Evolutionary conservation across 495 filamentous ascomycete genomes (phyloP).

Genomic region (Pseudotulostoma volvatum): DNA sequence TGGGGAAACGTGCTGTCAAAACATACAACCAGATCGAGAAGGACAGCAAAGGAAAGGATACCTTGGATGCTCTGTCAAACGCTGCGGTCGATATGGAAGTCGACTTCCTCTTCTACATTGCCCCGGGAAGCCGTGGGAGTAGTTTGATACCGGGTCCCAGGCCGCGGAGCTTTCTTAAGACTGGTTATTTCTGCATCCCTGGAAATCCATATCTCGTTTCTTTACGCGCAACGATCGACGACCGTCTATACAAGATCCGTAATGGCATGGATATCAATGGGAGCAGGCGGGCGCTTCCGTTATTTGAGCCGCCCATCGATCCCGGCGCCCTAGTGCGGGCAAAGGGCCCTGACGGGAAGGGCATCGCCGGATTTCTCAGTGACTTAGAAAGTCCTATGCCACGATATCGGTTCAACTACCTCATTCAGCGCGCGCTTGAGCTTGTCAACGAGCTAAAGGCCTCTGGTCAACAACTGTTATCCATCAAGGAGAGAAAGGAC

Average conservation of each 20-base stretch:
- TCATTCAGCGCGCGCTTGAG: slow-evolving; percentile 17
- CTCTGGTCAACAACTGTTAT: slow-evolving; percentile 5
- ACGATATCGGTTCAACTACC: slow-evolving; percentile 16
- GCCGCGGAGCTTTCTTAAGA: slow-evolving; percentile 12
- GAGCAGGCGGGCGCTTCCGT: slow-evolving; percentile 4
- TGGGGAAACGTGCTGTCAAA: too few relatives aligned
- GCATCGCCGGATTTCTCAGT: slow-evolving; percentile 6
- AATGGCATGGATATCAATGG: slow-evolving; percentile 20
- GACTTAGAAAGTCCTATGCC: slow-evolving; percentile 16
- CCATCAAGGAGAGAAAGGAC: slow-evolving; percentile 11
- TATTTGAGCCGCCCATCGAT: slow-evolving; percentile 19
- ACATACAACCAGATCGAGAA: too few relatives aligned
- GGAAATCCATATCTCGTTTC: slow-evolving; percentile 7
- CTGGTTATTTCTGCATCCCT: slow-evolving; percentile 23
- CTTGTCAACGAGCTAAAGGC: slow-evolving; percentile 13
- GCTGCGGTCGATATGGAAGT: slow-evolving; percentile 10
- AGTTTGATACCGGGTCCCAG: slow-evolving; percentile 5
- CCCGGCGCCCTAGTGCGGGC: slow-evolving; percentile 18
- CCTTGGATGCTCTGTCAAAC: slow-evolving; percentile 7
- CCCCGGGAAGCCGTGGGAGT: slow-evolving; percentile 4
- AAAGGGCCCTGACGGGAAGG: slow-evolving; percentile 18
- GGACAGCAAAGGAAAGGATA: too few relatives aligned
- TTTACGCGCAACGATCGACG: slow-evolving; percentile 12
- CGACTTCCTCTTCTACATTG: slow-evolving; percentile 8
- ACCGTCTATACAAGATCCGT: slow-evolving; percentile 22